Conservation (phyloP, 1,139 yeast species). For the Candida labiduridarum region DNA sequence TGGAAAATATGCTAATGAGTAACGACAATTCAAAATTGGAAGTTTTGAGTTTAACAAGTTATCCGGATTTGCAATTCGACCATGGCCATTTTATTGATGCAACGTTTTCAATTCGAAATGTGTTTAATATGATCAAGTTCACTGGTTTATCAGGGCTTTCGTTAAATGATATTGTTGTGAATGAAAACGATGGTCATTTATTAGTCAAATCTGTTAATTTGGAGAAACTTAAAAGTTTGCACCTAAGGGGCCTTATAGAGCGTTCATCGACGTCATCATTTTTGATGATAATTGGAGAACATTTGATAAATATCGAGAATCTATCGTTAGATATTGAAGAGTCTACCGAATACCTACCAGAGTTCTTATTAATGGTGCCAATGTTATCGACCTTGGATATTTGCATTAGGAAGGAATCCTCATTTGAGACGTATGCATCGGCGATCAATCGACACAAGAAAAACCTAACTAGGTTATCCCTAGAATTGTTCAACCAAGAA, state of each 20-base stretch:
- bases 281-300: slow-evolving; percentile 27
- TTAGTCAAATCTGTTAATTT: slow-evolving; percentile 26
- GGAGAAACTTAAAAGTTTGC: slow-evolving; percentile 22
- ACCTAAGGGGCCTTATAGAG: slow-evolving; percentile 33
- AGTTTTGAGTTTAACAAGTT: slow-evolving; percentile 22
- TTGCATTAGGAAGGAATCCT: slow-evolving; percentile 40
- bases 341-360: slow-evolving; percentile 44
- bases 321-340: slow-evolving; percentile 51
- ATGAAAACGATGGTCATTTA: slow-evolving; percentile 24
- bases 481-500: slow-evolving; percentile 42
- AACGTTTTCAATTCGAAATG: slow-evolving; percentile 2
- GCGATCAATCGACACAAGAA: slow-evolving; percentile 21
- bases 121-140: slow-evolving; percentile 19
- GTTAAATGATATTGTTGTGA: slow-evolving; percentile 30
- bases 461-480: slow-evolving; percentile 31
- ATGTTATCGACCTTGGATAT: slow-evolving; percentile 43
- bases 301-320: slow-evolving; percentile 26
- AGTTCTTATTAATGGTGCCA: slow-evolving; percentile 31
- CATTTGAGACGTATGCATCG: slow-evolving; percentile 27
- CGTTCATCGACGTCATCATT: slow-evolving; percentile 23
- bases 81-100: slow-evolving; percentile 1
- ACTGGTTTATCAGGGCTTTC: slow-evolving; percentile 24
- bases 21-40: slow-evolving; percentile 17
- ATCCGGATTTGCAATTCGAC: not conserved
- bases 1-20: slow-evolving; percentile 22